Evolutionary conservation across 2,329 filamentous ascomycete species (phyloP), one percentile per base, ranked within the genome.

Genomic region (Myriangium duriaei): DNA sequence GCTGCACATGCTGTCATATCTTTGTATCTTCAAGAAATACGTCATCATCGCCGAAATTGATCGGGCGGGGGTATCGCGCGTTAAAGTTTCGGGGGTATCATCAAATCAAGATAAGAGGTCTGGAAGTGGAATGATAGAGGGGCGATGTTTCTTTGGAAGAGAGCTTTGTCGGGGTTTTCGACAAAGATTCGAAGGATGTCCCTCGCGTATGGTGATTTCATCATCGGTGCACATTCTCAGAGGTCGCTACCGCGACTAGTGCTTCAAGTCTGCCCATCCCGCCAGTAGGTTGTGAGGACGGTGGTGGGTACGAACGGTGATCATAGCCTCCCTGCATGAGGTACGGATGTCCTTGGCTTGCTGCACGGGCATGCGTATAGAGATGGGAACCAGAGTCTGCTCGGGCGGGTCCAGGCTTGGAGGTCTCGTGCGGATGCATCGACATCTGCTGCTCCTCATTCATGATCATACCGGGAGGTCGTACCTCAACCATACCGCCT

Each of bases 161-260:
- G n/a, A n/a, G n/a, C n/a, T n/a, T n/a, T n/a, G n/a, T n/a, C n/a
- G n/a, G n/a, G n/a, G n/a, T n/a, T n/a, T n/a, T n/a, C n/a, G n/a
- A n/a, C n/a, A n/a, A n/a, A n/a, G n/a, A n/a, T n/a, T n/a, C n/a
- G n/a, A n/a, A n/a, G n/a, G n/a, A n/a, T n/a, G n/a, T n/a, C n/a
- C n/a, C n/a, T n/a, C n/a, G n/a, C n/a, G n/a, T n/a, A n/a, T n/a
- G n/a, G n/a, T n/a, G n/a, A n/a, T n/a, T n/a, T n/a, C n/a, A n/a
- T 33, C 18, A 39, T 17, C 36, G 29, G 11, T 39, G 36, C 10
- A 30, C 36, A 26, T 60, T 66, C 51, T 76, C 72, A 43, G 68
- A 69, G 2, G 74, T 77, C 4, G 75, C 74, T 30, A 77, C 74
- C 4, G 74, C 74, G n/a, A 79, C 74, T 6, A 79, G 63, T 15